These are phyloP conservation scores for Fomitopsis betulina DNA, from an alignment of 1,284 basidiomycete genomes.

Conservation along the genomic window DNA sequence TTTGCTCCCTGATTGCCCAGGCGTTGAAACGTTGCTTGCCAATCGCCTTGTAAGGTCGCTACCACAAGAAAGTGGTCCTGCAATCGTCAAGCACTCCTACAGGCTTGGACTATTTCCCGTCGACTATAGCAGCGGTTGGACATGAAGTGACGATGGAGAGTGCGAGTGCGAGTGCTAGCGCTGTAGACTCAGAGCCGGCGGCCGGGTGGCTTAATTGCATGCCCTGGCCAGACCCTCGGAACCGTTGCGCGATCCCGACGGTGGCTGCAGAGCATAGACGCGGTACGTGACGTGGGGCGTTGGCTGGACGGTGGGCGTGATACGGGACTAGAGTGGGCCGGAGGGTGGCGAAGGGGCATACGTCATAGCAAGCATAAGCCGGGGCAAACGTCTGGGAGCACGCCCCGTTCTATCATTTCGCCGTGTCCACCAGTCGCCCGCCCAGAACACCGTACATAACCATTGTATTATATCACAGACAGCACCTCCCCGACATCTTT, in stretches of 20 bases:
- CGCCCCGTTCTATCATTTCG: not conserved
- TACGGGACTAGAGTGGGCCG: not conserved
- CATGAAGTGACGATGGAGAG: not conserved
- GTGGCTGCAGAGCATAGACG: no score
- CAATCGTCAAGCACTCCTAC: not conserved
- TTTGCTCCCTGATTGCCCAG: not conserved
- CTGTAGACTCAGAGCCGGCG: not conserved
- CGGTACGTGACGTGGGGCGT: no score
- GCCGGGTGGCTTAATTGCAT: not conserved
- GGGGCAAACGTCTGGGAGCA: not conserved
- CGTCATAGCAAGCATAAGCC: not conserved
- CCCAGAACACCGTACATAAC: not conserved
- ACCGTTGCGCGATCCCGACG: not conserved
- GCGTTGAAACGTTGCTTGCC: no score
- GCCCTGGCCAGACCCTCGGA: not conserved
- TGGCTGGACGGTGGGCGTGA: no score
- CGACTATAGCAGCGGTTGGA: not conserved
- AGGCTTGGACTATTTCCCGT: not conserved
- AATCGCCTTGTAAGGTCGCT: no score
- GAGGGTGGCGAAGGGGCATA: not conserved
- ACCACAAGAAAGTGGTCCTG: no score
- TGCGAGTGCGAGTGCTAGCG: not conserved
- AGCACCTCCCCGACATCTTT: not conserved
- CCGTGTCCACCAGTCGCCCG: not conserved
- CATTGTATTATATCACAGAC: not conserved